Base-by-base conservation (phyloP, 2,329 filamentous ascomycete genomes). In the Fusarium cyanostomum region DNA sequence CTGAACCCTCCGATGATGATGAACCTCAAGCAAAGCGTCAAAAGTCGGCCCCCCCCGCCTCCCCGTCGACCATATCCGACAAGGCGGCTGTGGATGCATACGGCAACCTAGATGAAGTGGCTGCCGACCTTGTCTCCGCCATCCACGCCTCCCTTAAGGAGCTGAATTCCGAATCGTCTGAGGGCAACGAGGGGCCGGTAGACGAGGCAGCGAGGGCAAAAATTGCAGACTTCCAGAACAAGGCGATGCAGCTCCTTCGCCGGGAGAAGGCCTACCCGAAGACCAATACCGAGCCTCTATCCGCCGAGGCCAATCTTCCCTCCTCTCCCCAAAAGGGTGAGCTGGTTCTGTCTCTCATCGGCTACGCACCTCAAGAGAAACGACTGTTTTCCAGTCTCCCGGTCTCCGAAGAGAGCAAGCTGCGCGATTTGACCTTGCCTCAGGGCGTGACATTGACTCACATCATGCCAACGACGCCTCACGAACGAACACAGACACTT, bases 321-420 rank as follows among this genome's bases (percentile, higher is more conserved):
- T 72, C 75, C 4, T 74, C 76, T 21, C 73, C 80, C 16, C 66
- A 74, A 72, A 80, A 65, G 74, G 84, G 64, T 76, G 84, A 76
- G 52, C 55, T 87, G 13, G 89, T 94, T 7, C 80, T 97, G 56
- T 94, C 92, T 1, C 80, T 96, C 1, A 89, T 88, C 66, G 92
- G 92, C 52, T 90, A 88, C 66, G 90, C 90, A 35, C 87, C 89
- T 2, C 87, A 88, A 41, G 84, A 91, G 31, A 89, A 88, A 67
- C 91, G 94, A 59, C 81, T 97, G 5, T 97, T 95, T 74, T 96
- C 94, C 5, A 96, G 94, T 75, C 80, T 97, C 45, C 91, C 78
- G 8, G 42, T 71, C 12, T 71, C 75, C 3, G 57, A 71, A 10
- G 70, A 74, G 44, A 56, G 70, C 33, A 70, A 76, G 33, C 53